phyloP scores from a whole-genome alignment of 441 rosid species.

The Codiaeum variegatum region DNA sequence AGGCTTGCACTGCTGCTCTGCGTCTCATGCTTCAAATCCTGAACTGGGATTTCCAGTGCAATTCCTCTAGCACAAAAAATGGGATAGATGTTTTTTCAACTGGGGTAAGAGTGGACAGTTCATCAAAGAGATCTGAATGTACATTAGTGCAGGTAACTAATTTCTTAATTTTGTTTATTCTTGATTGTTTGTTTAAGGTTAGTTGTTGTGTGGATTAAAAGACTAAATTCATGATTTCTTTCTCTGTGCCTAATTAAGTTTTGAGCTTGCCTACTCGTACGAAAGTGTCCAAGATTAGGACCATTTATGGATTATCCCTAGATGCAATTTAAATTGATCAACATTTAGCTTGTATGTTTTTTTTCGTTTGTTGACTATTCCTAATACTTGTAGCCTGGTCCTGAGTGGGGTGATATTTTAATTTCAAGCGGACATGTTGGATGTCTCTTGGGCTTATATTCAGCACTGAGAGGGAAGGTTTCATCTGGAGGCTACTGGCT shows the following conservation, averaged over 20 bases:
- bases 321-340: background rate
- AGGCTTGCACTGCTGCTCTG: slow-evolving; percentile 81
- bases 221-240: background rate
- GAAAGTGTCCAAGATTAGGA: background rate
- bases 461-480: slow-evolving; percentile 77
- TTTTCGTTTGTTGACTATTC: slow-evolving; percentile 16
- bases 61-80: slow-evolving; percentile 37
- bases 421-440: slow-evolving; percentile 82
- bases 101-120: slow-evolving; percentile 52
- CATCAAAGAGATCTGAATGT: slow-evolving; percentile 67
- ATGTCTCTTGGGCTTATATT: slow-evolving; percentile 77
- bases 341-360: slow-evolving; percentile 12
- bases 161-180: background rate
- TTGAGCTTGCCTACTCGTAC: background rate
- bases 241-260: background rate
- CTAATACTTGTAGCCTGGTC: slow-evolving; percentile 78
- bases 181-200: slow-evolving; percentile 13
- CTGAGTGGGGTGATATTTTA: slow-evolving; percentile 84
- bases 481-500: slow-evolving; percentile 69
- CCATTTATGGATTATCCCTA: background rate
- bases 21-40: slow-evolving; percentile 89
- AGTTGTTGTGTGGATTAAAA: background rate
- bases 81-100: slow-evolving; percentile 51
- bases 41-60: slow-evolving; percentile 82
- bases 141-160: slow-evolving; percentile 71